Percentiles rank a stretch among this genome's conserved stretches.
These are phyloP conservation scores for Pichia sp. DNA, from an alignment of 1,139 yeast genomes.

Conservation along the genomic window DNA sequence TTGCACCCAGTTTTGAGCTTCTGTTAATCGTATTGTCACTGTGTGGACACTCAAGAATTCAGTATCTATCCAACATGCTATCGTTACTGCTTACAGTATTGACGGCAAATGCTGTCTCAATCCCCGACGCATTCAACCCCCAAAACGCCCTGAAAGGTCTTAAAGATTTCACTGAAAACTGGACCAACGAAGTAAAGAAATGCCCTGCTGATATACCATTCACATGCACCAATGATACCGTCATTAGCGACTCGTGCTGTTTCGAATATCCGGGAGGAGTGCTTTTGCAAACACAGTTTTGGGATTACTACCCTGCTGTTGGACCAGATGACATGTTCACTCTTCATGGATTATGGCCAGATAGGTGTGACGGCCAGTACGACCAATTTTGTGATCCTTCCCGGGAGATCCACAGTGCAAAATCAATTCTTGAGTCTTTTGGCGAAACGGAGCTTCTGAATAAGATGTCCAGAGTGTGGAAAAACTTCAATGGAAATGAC, in stretches of 20 bases:
- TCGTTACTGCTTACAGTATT: background rate
- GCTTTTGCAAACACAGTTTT: conserved; percentile 81
- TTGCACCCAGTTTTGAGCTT: too few species aligned
- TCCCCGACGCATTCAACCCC: conserved; percentile 1
- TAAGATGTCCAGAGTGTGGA: conserved; percentile 67
- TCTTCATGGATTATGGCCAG: conserved; percentile 84
- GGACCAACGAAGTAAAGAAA: conserved; percentile 14
- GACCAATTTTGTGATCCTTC: conserved; percentile 71
- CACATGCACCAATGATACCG: conserved; percentile 51
- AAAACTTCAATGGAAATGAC: conserved; percentile 70
- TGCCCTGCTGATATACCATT: conserved; percentile 69
- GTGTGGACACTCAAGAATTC: too few species aligned
- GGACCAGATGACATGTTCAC: conserved; percentile 81
- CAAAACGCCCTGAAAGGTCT: background rate
- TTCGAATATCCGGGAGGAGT: conserved; percentile 88
- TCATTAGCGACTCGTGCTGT: conserved; percentile 62
- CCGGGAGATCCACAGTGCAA: conserved; percentile 53
- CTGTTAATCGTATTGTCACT: too few species aligned
- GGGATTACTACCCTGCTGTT: conserved; percentile 85
- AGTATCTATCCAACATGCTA: too few species aligned
- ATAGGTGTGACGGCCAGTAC: conserved; percentile 70
- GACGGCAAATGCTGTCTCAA: background rate
- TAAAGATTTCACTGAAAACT: background rate
- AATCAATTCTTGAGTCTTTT: conserved; percentile 47
- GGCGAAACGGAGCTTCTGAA: conserved; percentile 49